phyloP scores from a whole-genome alignment of 108 stramenopile species.

The Skeletonema tropicum region DNA sequence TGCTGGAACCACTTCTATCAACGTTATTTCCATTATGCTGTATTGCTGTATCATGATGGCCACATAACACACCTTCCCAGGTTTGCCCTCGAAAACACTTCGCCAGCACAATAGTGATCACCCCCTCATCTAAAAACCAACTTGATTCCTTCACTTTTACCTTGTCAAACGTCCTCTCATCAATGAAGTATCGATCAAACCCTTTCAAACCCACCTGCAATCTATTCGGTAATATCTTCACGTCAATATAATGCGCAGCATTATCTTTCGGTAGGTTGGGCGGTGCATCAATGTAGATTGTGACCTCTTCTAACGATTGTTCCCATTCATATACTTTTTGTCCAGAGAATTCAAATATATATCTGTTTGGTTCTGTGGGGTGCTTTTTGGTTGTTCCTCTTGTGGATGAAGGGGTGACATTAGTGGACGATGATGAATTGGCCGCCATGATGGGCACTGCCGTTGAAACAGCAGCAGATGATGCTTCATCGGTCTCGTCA shows the following conservation, averaged over 20 bases:
- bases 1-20: not conserved
- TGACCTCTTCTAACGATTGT: constrained; percentile 92
- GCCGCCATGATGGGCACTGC: not conserved
- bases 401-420: constrained; percentile 1
- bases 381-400: constrained; percentile 52
- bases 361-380: constrained; percentile 55
- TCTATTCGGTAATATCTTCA: constrained; percentile 54
- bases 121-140: constrained; percentile 63
- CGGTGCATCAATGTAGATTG: constrained; percentile 73
- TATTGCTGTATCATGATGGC: constrained; percentile 26
- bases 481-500: constrained; percentile 10
- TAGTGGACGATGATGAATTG: constrained; percentile 8
- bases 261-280: constrained; percentile 47
- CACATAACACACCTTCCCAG: constrained; percentile 56
- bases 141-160: constrained; percentile 85
- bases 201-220: constrained; percentile 68
- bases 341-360: constrained; percentile 67
- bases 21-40: not conserved
- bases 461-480: not conserved
- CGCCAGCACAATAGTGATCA: constrained; percentile 70
- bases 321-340: constrained; percentile 94
- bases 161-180: constrained; percentile 82
- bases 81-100: constrained; percentile 76
- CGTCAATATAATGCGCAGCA: constrained; percentile 35
- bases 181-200: constrained; percentile 76